Conservation (phyloP, 495 filamentous ascomycete species). For the Penicillium psychrofluorescens region DNA sequence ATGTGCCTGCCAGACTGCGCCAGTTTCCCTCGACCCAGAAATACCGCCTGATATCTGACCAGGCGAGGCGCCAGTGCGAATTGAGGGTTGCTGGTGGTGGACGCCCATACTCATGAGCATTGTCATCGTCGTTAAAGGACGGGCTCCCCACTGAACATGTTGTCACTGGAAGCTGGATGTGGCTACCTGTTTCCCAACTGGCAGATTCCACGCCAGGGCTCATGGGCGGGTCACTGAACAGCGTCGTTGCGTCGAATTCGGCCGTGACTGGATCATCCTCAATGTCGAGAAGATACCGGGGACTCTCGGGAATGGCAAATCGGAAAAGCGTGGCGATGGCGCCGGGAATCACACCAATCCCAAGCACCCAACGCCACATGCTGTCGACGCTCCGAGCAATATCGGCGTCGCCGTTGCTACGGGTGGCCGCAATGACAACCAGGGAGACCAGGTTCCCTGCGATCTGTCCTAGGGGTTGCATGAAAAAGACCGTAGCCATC, state of each 20-base stretch:
- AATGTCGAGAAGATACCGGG: constrained; percentile 49
- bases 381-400: constrained; percentile 31
- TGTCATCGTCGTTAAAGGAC: constrained; percentile 15
- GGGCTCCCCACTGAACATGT: constrained; percentile 18
- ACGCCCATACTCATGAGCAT: constrained; percentile 8
- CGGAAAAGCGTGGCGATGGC: constrained; percentile 51
- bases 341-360: constrained; percentile 54
- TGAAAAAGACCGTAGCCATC: constrained; percentile 60
- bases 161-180: constrained; percentile 16
- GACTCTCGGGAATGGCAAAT: constrained; percentile 55
- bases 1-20: constrained; percentile 42
- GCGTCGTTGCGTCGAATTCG: constrained; percentile 37
- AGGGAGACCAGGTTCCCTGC: constrained; percentile 47
- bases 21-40: constrained; percentile 47
- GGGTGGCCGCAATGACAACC: constrained; percentile 34
- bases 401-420: constrained; percentile 20
- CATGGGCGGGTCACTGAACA: constrained; percentile 21
- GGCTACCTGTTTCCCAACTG: constrained; percentile 3
- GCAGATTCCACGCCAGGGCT: constrained; percentile 10
- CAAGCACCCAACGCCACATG: constrained; percentile 56
- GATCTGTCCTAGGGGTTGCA: constrained; percentile 61
- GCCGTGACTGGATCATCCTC: constrained; percentile 39
- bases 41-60: constrained; percentile 38
- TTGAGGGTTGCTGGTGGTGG: constrained; percentile 33
- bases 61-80: constrained; percentile 34